Percentiles rank a stretch among this genome's conserved stretches.
Evolutionary conservation across 2,329 filamentous ascomycete species (phyloP).

Genomic region (Monilinia fructicola): DNA sequence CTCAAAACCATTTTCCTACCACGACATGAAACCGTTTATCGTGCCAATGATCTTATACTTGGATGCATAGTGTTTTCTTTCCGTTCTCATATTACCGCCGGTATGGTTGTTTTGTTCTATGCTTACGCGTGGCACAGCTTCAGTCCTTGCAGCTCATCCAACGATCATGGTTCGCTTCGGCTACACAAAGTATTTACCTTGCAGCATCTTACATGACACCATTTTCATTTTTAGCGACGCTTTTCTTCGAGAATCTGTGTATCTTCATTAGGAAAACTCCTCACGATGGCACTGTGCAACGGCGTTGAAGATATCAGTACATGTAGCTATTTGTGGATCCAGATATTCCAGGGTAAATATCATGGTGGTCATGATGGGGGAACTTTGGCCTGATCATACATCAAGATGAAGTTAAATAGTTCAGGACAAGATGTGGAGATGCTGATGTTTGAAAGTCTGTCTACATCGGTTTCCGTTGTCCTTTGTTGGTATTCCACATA

Average conservation of each 20-base stretch:
- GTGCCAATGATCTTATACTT: not conserved
- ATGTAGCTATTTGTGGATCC: conserved; percentile 11
- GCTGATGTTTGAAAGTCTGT: not conserved
- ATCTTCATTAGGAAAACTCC: not conserved
- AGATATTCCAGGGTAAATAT: not conserved
- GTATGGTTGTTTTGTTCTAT: not conserved
- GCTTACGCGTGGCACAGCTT: not conserved
- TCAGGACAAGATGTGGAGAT: not conserved
- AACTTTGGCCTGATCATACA: not conserved
- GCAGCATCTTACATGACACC: conserved; percentile 1
- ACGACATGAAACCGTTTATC: not conserved
- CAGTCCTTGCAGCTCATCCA: conserved; percentile 15
- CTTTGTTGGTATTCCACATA: not conserved
- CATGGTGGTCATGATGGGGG: not conserved
- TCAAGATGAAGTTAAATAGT: not conserved
- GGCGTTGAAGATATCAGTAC: not conserved
- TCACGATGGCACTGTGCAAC: not conserved
- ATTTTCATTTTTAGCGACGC: not conserved
- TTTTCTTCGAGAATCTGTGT: not conserved
- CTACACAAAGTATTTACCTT: not conserved
- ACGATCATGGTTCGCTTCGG: conserved; percentile 5
- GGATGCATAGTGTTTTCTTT: not conserved
- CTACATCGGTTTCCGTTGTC: not conserved
- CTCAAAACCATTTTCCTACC: not conserved
- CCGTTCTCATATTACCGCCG: not conserved